Percentiles rank a stretch among this genome's conserved stretches.
Evolutionary conservation across 345 rosid genomes (phyloP).

Genomic region (Alliaria petiolata): DNA sequence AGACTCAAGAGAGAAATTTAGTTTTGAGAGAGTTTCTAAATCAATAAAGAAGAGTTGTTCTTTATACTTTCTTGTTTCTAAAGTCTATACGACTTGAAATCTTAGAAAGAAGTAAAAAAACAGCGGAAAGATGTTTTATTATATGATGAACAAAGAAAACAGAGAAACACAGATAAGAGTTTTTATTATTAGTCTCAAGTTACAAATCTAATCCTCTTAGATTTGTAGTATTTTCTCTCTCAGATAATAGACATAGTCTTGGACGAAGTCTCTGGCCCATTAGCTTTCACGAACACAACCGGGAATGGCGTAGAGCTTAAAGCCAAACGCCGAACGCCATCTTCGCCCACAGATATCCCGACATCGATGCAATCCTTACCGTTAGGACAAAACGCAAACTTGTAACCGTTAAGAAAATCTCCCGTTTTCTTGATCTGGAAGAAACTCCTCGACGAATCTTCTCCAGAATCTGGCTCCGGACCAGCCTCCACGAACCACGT

Average conservation of each 20-base stretch:
- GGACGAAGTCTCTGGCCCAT: neutral
- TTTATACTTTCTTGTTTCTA: too few species aligned
- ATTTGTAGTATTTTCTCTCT: neutral
- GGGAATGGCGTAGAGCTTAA: conserved; percentile 44
- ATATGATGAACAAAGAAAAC: too few species aligned
- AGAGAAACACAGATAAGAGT: too few species aligned
- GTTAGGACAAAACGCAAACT: conserved; percentile 50
- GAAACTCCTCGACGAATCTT: conserved; percentile 45
- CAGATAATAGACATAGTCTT: neutral
- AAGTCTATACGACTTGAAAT: too few species aligned
- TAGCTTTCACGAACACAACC: conserved; percentile 50
- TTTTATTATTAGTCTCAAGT: too few species aligned
- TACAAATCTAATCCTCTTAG: too few species aligned
- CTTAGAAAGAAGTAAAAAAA: too few species aligned
- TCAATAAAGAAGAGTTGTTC: too few species aligned
- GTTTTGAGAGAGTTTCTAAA: too few species aligned
- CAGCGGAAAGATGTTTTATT: too few species aligned
- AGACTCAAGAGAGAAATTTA: too few species aligned
- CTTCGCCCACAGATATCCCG: conserved; percentile 40
- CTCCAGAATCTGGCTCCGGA: conserved; percentile 39
- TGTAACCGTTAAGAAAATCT: conserved; percentile 25
- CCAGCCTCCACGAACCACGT: conserved; percentile 31
- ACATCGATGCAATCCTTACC: neutral
- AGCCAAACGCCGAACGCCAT: conserved; percentile 43
- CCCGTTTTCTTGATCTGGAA: conserved; percentile 47